A percentile compares a stretch with the other conserved stretches of the same genome.
These are phyloP conservation scores for Danielozyma ontarioensis DNA, from an alignment of 805 yeast species.

Conservation along the genomic window DNA sequence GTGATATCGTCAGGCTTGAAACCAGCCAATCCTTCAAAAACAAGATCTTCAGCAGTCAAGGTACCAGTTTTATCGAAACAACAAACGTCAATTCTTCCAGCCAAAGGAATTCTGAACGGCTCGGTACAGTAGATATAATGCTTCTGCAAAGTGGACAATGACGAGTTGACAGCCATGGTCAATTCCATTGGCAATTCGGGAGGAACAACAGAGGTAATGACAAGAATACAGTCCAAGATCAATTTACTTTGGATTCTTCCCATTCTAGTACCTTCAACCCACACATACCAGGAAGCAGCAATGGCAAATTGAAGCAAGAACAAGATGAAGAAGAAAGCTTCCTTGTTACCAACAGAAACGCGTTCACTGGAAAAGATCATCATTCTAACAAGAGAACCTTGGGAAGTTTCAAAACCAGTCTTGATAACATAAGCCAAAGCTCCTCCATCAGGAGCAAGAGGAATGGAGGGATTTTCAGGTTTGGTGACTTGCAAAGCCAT, in stretches of 20 bases:
- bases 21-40: conserved; percentile 95
- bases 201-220: conserved; percentile 96
- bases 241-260: conserved; percentile 93
- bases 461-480: conserved; percentile 49
- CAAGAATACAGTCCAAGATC: conserved; percentile 90
- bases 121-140: conserved; percentile 93
- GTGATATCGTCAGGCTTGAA: conserved; percentile 48
- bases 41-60: conserved; percentile 92
- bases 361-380: conserved; percentile 97
- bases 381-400: conserved; percentile 94
- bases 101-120: conserved; percentile 96
- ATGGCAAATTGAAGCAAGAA: conserved; percentile 88
- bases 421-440: conserved; percentile 85
- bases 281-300: conserved; percentile 95
- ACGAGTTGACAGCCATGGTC: conserved; percentile 95
- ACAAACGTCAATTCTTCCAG: conserved; percentile 97
- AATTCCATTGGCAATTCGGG: conserved; percentile 99
- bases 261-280: conserved; percentile 96
- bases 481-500: conserved; percentile 86
- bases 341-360: conserved; percentile 92
- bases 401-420: conserved; percentile 98
- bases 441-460: conserved; percentile 83
- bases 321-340: conserved; percentile 86
- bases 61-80: conserved; percentile 99
- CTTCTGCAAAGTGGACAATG: conserved; percentile 82